Evolutionary conservation across 805 yeast species (phyloP).

Genomic region (Candida nonsorbophila): DNA sequence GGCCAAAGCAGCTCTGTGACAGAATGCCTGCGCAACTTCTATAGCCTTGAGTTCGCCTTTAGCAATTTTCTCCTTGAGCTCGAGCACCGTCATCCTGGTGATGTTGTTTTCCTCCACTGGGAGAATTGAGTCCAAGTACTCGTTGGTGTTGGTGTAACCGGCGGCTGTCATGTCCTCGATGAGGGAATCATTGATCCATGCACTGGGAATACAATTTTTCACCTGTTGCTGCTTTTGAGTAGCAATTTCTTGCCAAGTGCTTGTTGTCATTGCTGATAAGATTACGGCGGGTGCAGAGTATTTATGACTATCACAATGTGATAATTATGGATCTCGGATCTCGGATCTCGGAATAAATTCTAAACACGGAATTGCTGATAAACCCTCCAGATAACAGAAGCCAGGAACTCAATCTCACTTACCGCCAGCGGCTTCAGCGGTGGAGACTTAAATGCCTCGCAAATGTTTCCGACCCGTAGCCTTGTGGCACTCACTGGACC

Average conservation of each 20-base stretch:
- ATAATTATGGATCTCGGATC: constrained; percentile 2
- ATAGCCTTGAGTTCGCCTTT: constrained; percentile 20
- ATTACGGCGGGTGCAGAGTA: neutral
- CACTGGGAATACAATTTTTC: constrained; percentile 1
- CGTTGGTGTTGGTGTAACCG: constrained; percentile 4
- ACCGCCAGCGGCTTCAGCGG: neutral
- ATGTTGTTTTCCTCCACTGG: constrained; percentile 7
- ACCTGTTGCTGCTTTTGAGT: neutral
- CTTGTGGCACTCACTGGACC: neutral
- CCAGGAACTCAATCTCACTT: neutral
- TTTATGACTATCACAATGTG: neutral
- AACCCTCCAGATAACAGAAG: neutral
- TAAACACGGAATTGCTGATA: too few species aligned
- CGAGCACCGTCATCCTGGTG: constrained; percentile 4
- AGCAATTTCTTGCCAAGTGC: constrained; percentile 2
- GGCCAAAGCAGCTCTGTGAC: constrained; percentile 54
- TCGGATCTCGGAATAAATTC: constrained; percentile 2
- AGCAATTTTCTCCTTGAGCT: constrained; percentile 1
- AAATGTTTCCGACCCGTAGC: neutral
- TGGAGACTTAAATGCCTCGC: neutral
- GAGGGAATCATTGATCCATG: constrained; percentile 2
- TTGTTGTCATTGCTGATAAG: neutral
- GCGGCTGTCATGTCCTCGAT: constrained; percentile 2
- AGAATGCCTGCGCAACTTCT: constrained; percentile 49
- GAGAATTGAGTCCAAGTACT: constrained; percentile 5